A percentile compares a stretch with the other conserved stretches of the same genome.
These are phyloP conservation scores for Tolypocladium ophioglossoides DNA, from an alignment of 2,329 filamentous ascomycete species.

Conservation along the genomic window DNA sequence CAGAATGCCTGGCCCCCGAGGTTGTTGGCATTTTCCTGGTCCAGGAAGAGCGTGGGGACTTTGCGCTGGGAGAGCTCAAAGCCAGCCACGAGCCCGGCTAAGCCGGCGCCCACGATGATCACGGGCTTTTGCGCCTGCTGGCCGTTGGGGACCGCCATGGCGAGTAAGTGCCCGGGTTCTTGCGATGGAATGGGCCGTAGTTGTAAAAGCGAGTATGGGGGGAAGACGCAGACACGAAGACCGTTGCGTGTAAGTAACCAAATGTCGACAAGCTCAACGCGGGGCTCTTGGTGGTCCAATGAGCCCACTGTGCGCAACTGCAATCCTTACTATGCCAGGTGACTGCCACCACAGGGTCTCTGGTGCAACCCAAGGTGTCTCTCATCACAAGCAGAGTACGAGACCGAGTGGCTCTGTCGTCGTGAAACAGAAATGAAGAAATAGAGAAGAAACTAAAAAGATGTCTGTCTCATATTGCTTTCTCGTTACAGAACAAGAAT, in stretches of 20 bases:
- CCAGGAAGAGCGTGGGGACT: conserved; percentile 40
- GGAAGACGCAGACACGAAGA: background rate
- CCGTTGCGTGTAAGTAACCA: background rate
- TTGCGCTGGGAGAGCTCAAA: conserved; percentile 41
- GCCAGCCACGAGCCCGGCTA: conserved; percentile 49
- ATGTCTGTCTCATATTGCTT: no score
- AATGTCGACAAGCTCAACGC: background rate
- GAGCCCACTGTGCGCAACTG: background rate
- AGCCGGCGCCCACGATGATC: conserved; percentile 45
- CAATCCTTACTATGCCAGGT: background rate
- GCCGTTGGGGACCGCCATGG: background rate
- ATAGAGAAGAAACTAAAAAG: conserved; percentile 30
- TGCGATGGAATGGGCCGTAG: background rate
- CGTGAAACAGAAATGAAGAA: conserved; percentile 26
- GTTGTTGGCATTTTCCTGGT: conserved; percentile 46
- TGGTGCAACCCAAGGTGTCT: no score
- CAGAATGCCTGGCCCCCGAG: conserved; percentile 54
- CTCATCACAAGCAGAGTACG: no score
- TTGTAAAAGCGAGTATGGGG: background rate
- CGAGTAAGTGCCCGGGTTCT: background rate
- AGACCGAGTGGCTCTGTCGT: conserved; percentile 11
- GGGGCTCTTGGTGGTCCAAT: no score
- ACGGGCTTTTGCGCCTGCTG: conserved; percentile 22
- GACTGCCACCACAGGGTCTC: background rate
- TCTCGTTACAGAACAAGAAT: no score